Conservation (phyloP, 208 protist genomes). For the Perkinsela sp. region DNA sequence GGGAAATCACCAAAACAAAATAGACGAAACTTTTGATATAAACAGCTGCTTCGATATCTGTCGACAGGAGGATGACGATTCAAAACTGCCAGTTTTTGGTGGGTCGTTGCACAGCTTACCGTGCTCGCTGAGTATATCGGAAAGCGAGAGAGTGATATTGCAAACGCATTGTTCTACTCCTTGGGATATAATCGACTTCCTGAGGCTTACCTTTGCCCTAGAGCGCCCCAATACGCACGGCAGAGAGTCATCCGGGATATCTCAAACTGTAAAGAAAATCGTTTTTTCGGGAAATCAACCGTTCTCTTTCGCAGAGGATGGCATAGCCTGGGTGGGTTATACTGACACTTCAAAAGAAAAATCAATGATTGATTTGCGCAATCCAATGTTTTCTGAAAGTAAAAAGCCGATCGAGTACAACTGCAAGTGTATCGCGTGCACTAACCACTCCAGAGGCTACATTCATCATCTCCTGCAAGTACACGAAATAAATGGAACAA, state of each 20-base stretch:
- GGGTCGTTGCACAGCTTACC: too few species aligned
- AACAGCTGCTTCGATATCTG: too few species aligned
- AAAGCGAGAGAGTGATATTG: too few species aligned
- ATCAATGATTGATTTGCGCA: conserved; percentile 30
- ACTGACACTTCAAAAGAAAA: conserved; percentile 1
- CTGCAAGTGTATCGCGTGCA: conserved; percentile 42
- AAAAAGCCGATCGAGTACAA: conserved; percentile 14
- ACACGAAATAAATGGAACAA: conserved; percentile 57
- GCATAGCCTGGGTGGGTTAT: background rate
- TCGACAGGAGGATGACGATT: too few species aligned
- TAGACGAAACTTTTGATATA: too few species aligned
- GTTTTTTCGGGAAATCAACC: background rate
- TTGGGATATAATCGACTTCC: background rate
- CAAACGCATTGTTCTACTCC: background rate
- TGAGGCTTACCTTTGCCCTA: background rate
- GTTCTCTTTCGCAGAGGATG: background rate
- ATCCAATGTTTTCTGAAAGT: conserved; percentile 19
- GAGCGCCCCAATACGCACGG: too few species aligned
- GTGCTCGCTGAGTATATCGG: too few species aligned
- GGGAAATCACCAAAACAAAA: too few species aligned
- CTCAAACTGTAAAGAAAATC: background rate
- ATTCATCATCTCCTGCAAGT: conserved; percentile 51
- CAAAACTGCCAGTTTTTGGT: too few species aligned
- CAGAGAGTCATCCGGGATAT: background rate
- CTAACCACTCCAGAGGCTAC: conserved; percentile 32